Percentiles rank a stretch among this genome's conserved stretches.
These are phyloP conservation scores for Paraphoma chrysanthemicola DNA, from an alignment of 2,329 filamentous ascomycete genomes.

Conservation along the genomic window DNA sequence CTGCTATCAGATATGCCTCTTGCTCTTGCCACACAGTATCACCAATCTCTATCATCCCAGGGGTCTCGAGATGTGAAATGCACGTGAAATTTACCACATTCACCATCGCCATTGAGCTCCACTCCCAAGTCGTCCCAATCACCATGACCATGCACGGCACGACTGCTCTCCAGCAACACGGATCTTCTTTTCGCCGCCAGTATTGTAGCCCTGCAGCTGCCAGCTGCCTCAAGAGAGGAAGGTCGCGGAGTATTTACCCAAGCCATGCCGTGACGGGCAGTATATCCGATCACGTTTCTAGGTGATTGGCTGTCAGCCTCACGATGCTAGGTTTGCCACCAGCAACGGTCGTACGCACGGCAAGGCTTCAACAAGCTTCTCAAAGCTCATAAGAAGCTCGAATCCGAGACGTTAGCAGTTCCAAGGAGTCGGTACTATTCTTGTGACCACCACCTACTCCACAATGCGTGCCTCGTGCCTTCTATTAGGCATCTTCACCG, in stretches of 20 bases:
- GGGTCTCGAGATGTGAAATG: no score
- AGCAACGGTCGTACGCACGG: slow-evolving; percentile 2
- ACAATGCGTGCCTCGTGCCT: slow-evolving; percentile 26
- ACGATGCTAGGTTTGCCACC: background rate
- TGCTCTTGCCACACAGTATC: no score
- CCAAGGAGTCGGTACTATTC: background rate
- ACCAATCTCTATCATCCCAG: background rate
- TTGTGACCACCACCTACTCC: background rate
- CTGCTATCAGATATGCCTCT: no score
- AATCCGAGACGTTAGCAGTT: background rate
- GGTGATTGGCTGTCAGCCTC: slow-evolving; percentile 29
- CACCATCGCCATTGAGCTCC: background rate
- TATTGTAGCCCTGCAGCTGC: background rate
- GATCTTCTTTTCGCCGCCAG: no score
- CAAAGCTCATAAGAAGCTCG: slow-evolving; percentile 9
- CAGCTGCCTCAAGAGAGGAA: slow-evolving; percentile 8
- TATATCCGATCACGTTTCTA: slow-evolving; percentile 30
- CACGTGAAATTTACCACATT: background rate
- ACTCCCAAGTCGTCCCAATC: slow-evolving; percentile 2
- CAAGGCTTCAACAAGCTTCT: slow-evolving; percentile 3
- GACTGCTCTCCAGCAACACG: background rate
- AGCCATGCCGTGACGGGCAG: slow-evolving; percentile 9
- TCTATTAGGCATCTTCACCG: slow-evolving; percentile 23
- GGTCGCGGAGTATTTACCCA: slow-evolving; percentile 2
- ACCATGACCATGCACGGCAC: background rate